Percentiles rank a stretch among this genome's conserved stretches.
These are phyloP conservation scores for Pleurotus citrinopileatus DNA, from an alignment of 768 basidiomycete species.

Conservation along the genomic window DNA sequence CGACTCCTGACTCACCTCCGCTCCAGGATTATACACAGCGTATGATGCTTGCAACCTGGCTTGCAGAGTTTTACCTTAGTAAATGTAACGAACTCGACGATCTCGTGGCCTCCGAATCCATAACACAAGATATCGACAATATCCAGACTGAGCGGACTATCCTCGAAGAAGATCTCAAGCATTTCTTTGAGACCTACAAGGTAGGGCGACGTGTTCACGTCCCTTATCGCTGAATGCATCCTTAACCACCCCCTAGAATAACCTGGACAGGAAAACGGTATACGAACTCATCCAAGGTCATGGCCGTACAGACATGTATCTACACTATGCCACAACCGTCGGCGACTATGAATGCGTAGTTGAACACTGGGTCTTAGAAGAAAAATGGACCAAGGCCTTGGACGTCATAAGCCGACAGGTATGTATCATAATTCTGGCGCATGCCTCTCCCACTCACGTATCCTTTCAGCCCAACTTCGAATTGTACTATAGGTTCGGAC, in stretches of 20 bases:
- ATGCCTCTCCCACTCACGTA: neutral
- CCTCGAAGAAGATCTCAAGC: slow-evolving; percentile 88
- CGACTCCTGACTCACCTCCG: neutral
- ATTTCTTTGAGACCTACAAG: slow-evolving; percentile 94
- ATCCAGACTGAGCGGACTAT: slow-evolving; percentile 75
- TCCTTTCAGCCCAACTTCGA: slow-evolving; percentile 68
- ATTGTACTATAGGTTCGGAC: slow-evolving; percentile 90
- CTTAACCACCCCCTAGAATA: slow-evolving; percentile 45
- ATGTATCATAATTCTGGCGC: slow-evolving; percentile 5
- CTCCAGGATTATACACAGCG: slow-evolving; percentile 85
- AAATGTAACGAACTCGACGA: slow-evolving; percentile 98
- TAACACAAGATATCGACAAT: slow-evolving; percentile 82
- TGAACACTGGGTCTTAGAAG: slow-evolving; percentile 90
- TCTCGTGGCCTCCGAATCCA: slow-evolving; percentile 81
- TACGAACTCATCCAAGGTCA: slow-evolving; percentile 95
- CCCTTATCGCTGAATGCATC: neutral
- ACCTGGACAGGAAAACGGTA: slow-evolving; percentile 80
- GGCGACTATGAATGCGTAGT: slow-evolving; percentile 84
- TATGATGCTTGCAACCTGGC: slow-evolving; percentile 98
- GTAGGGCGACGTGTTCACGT: slow-evolving; percentile 35
- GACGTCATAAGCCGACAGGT: slow-evolving; percentile 91
- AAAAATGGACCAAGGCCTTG: slow-evolving; percentile 89
- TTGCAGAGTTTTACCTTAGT: slow-evolving; percentile 94
- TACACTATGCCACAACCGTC: slow-evolving; percentile 82
- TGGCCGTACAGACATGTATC: slow-evolving; percentile 88